phyloP scores from a whole-genome alignment of 2,329 filamentous ascomycete genomes.

The Teratosphaeria gauchensis region DNA sequence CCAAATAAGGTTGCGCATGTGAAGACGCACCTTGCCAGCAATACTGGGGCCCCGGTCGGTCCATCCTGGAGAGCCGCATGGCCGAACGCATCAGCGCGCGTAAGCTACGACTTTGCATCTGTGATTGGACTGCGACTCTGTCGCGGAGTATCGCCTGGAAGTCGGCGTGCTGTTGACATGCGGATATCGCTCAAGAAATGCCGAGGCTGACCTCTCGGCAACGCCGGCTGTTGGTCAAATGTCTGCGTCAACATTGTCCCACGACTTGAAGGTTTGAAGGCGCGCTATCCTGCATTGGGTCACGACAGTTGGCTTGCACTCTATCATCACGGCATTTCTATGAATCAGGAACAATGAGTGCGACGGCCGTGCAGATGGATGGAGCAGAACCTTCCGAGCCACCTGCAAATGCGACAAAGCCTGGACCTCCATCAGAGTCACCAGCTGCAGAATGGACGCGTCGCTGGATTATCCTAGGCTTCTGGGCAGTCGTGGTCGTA shows the following conservation, averaged over 20 bases:
- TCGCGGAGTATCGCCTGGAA: background rate
- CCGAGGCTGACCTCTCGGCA: background rate
- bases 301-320: background rate
- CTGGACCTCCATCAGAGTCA: slow-evolving; percentile 64
- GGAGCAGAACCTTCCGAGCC: too few relatives aligned
- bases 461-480: slow-evolving; percentile 68
- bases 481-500: slow-evolving; percentile 77
- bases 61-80: background rate
- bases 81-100: background rate
- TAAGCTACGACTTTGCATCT: background rate
- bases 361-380: background rate
- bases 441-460: slow-evolving; percentile 59
- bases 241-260: background rate
- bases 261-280: background rate
- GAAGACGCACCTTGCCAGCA: background rate
- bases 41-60: background rate
- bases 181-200: background rate
- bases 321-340: background rate
- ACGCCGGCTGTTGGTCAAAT: background rate
- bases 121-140: background rate
- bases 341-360: background rate
- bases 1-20: background rate
- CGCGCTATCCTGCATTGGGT: background rate
- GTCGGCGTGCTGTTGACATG: background rate
- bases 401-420: background rate